Evolutionary conservation across 83 land plant genomes (phyloP).

Genomic region (Picea abies): DNA sequence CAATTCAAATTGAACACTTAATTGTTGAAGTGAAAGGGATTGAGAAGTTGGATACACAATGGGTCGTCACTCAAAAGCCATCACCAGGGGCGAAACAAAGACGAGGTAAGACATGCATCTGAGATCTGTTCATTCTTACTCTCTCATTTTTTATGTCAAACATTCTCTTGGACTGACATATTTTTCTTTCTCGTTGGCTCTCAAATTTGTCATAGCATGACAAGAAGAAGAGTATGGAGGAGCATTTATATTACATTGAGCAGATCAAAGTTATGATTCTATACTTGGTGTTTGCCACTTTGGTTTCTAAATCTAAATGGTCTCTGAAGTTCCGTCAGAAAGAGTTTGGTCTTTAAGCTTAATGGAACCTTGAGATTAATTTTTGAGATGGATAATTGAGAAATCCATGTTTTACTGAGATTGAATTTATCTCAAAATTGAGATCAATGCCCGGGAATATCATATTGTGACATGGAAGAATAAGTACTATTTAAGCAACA

Average conservation of each 20-base stretch:
- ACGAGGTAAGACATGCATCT: conserved; percentile 51
- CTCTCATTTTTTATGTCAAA: neutral
- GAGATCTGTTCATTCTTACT: neutral
- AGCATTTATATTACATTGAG: neutral
- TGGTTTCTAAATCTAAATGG: neutral
- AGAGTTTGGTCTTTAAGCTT: neutral
- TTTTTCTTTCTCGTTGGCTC: neutral
- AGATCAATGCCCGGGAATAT: neutral
- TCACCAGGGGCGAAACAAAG: conserved; percentile 66
- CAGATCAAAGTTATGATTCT: neutral
- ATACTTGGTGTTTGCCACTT: neutral
- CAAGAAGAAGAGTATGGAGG: neutral
- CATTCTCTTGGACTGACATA: neutral
- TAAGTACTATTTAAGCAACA: neutral
- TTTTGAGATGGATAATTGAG: neutral
- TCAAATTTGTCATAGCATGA: neutral
- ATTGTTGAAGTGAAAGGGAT: conserved; percentile 80
- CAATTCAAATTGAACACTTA: conserved; percentile 62
- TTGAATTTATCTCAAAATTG: no score
- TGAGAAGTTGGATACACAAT: conserved; percentile 90
- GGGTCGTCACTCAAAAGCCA: conserved; percentile 73
- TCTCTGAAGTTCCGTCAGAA: neutral
- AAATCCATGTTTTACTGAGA: no score
- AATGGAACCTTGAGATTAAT: neutral
- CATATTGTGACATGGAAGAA: neutral